A percentile compares a stretch with the other conserved stretches of the same genome.
phyloP scores from a whole-genome alignment of 2,329 filamentous ascomycete genomes.

The Alternaria longipes region DNA sequence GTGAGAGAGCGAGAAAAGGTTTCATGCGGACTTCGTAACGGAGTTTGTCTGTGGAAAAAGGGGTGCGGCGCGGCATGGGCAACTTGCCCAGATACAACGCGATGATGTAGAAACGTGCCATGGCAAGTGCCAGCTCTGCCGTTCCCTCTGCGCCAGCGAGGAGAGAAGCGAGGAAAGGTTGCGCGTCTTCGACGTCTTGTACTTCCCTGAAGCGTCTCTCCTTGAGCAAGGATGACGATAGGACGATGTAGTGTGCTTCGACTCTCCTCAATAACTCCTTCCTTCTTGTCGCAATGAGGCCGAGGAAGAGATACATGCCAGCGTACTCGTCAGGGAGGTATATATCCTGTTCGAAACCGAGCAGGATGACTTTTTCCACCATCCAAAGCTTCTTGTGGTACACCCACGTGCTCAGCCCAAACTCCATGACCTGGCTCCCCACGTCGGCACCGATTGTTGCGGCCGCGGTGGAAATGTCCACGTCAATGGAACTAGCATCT shows the following conservation, averaged over 20 bases:
- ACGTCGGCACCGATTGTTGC: conserved; percentile 31
- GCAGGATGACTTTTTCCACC: conserved; percentile 86
- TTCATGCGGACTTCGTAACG: conserved; percentile 89
- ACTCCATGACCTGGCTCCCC: conserved; percentile 64
- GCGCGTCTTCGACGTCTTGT: conserved; percentile 21
- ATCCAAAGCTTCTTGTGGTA: conserved; percentile 90
- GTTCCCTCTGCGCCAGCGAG: conserved; percentile 38
- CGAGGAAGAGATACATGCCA: conserved; percentile 80
- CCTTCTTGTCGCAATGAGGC: conserved; percentile 35
- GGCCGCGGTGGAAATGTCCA: conserved; percentile 53
- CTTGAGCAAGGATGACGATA: neutral
- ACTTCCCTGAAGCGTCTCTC: conserved; percentile 15
- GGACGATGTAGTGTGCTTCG: conserved; percentile 22
- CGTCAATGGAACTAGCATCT: conserved; percentile 66
- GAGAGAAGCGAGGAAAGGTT: conserved; percentile 36
- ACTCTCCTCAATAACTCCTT: conserved; percentile 32
- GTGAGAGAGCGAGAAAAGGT: conserved; percentile 74
- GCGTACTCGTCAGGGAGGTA: conserved; percentile 87
- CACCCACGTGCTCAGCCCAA: conserved; percentile 85
- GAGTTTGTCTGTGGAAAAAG: conserved; percentile 73
- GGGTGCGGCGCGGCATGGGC: conserved; percentile 58
- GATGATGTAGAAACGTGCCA: conserved; percentile 69
- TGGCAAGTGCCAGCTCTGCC: conserved; percentile 40
- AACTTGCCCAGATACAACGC: conserved; percentile 68
- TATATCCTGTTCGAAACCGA: conserved; percentile 92